A percentile compares a stretch with the other conserved stretches of the same genome.
Evolutionary conservation across 768 basidiomycete species (phyloP).

Genomic region (Lactifluus subvellereus): DNA sequence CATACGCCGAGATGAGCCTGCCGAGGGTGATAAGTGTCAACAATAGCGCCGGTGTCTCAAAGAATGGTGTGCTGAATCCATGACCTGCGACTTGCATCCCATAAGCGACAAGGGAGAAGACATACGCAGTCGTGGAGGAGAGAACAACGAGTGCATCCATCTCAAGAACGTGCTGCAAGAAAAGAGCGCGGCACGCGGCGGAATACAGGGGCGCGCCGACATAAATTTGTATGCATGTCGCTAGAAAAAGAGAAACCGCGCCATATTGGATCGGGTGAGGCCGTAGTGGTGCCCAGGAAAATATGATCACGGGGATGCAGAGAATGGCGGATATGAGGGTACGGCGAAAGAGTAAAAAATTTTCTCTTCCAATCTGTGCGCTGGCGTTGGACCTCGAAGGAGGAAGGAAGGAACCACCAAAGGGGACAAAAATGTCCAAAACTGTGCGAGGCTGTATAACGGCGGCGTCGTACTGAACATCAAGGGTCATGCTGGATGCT

Average conservation of each 20-base stretch:
- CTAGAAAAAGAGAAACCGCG: slow-evolving; percentile 34
- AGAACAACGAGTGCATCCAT: slow-evolving; percentile 37
- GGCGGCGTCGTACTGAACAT: slow-evolving; percentile 27
- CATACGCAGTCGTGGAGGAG: slow-evolving; percentile 37
- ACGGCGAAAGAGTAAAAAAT: slow-evolving; percentile 30
- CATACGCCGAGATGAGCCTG: slow-evolving; percentile 34
- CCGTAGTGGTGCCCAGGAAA: slow-evolving; percentile 39
- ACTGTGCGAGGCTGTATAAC: slow-evolving; percentile 33
- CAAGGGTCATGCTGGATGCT: not conserved
- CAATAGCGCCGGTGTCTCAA: slow-evolving; percentile 41
- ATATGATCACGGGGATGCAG: slow-evolving; percentile 38
- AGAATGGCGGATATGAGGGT: slow-evolving; percentile 31
- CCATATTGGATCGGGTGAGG: slow-evolving; percentile 32
- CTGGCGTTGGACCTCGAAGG: slow-evolving; percentile 25
- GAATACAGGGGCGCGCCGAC: slow-evolving; percentile 36
- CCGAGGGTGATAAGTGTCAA: slow-evolving; percentile 40
- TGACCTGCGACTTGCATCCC: slow-evolving; percentile 31
- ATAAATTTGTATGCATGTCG: slow-evolving; percentile 35
- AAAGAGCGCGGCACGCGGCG: slow-evolving; percentile 32
- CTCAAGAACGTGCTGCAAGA: slow-evolving; percentile 36
- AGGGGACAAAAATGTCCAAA: slow-evolving; percentile 27
- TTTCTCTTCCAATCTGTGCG: slow-evolving; percentile 31
- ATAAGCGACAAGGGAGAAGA: slow-evolving; percentile 38
- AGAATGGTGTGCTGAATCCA: slow-evolving; percentile 34
- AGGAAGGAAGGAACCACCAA: slow-evolving; percentile 27